phyloP scores from a whole-genome alignment of 495 filamentous ascomycete species.

The Thozetella sp. region DNA sequence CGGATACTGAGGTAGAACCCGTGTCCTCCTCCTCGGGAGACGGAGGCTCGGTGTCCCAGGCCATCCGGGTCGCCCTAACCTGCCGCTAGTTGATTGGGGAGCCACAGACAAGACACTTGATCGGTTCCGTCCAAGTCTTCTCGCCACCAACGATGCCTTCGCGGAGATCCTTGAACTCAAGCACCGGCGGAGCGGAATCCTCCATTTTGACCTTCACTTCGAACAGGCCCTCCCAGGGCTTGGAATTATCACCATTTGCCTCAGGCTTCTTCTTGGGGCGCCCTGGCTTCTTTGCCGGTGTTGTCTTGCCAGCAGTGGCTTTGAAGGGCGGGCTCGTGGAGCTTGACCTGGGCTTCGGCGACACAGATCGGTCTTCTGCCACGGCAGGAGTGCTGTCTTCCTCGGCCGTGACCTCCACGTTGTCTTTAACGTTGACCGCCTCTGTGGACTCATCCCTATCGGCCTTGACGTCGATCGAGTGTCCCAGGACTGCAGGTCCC shows the following conservation, averaged over 20 bases:
- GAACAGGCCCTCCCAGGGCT: slow-evolving; percentile 45
- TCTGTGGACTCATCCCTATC: slow-evolving; percentile 22
- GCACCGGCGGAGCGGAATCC: slow-evolving; percentile 23
- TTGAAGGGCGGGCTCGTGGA: slow-evolving; percentile 9
- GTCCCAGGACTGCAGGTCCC: slow-evolving; percentile 35
- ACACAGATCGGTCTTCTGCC: slow-evolving; percentile 17
- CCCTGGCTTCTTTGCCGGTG: slow-evolving; percentile 16
- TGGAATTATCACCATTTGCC: slow-evolving; percentile 23
- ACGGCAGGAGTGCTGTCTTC: slow-evolving; percentile 25
- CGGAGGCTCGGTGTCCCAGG: not conserved
- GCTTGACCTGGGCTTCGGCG: not conserved
- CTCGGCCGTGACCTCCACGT: slow-evolving; percentile 21
- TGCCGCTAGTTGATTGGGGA: slow-evolving; percentile 32
- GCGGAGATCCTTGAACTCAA: slow-evolving; percentile 45
- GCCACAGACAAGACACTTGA: slow-evolving; percentile 42
- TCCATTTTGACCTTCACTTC: slow-evolving; percentile 35
- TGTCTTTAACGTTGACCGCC: slow-evolving; percentile 26
- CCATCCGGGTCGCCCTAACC: not conserved
- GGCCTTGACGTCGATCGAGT: slow-evolving; percentile 50
- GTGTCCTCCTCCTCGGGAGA: no score
- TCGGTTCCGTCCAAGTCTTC: slow-evolving; percentile 46
- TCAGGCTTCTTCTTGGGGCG: slow-evolving; percentile 18
- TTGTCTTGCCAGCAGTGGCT: slow-evolving; percentile 7
- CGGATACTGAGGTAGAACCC: no score
- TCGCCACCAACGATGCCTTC: slow-evolving; percentile 38